Base-by-base conservation (phyloP, 352 stramenopile genomes). In the Phytophthora sojae region DNA sequence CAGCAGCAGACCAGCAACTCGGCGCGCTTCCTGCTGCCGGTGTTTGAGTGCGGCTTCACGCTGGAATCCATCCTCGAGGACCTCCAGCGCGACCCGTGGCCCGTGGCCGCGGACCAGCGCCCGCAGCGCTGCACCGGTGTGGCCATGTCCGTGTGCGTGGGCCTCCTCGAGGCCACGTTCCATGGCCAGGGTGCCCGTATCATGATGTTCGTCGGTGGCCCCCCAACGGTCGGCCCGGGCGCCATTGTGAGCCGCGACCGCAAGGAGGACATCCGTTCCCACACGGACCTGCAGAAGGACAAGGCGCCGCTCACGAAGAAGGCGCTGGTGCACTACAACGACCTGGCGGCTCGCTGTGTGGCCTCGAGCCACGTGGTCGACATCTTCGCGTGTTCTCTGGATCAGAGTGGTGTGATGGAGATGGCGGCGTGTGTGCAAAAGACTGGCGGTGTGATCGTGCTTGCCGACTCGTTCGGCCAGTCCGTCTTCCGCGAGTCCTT, bases 401-500 rank as follows among this genome's bases (percentile, higher is more conserved):
- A 99, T 86, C 94, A 98, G 77, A 94, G 91, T 65, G 98, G 98
- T 69, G 93, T 99, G 63, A 94, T 99, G 81, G 98, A 99, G 83
- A 99, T 99, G 97, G 95, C 95, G 56, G 85, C 91, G 29, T 98
- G 98, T 63, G 96, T 99, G 35, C 95, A 99, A 73, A 97, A 97
- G 75, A 99, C 97, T n/a, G 98, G 98, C 51, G 98, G 98, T 61
- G 90, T 99, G n/a, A 98, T 99, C 77, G 96, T 99, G 15, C 81
- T 99, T 39, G 98, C 94, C 64, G 98, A 99, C 84, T 99, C 87
- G 39, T 99, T 99, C 71, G 94, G 94, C 45, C 97, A 99, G 85
- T 99, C 92, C 19, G 97, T 99, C 37, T 99, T 99, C 83, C 99
- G 99, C 69, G 98, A 99, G 79, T 99, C 92, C 50, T 97, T 99